Conservation (phyloP, 805 yeast genomes). For the Clavispora carvajalis region DNA sequence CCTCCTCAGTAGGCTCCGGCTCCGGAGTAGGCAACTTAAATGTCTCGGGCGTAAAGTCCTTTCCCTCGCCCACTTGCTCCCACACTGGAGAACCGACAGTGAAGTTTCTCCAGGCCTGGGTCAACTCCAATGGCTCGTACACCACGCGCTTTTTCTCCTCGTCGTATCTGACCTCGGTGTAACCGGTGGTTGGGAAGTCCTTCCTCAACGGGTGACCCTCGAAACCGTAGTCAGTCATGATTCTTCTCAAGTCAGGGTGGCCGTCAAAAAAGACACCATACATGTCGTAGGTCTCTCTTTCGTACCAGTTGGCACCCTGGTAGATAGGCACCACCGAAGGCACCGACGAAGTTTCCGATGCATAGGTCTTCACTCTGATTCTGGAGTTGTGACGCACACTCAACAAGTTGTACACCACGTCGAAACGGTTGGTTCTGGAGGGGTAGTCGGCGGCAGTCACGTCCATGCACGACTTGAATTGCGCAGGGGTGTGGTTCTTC, state of each 20-base stretch:
- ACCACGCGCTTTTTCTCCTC: conserved; percentile 87
- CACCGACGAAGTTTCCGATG: conserved; percentile 75
- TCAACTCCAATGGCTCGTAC: conserved; percentile 84
- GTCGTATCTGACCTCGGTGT: conserved; percentile 85
- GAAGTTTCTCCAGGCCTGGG: conserved; percentile 91
- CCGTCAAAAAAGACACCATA: conserved; percentile 84
- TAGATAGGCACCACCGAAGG: conserved; percentile 70
- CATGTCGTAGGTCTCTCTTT: conserved; percentile 84
- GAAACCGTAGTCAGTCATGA: conserved; percentile 87
- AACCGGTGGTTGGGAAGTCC: conserved; percentile 91
- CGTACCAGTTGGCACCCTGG: conserved; percentile 87
- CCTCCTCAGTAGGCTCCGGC: conserved; percentile 54
- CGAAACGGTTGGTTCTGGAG: conserved; percentile 76
- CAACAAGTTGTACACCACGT: conserved; percentile 77
- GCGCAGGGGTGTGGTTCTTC: conserved; percentile 74
- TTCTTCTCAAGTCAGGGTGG: conserved; percentile 85
- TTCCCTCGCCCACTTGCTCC: conserved; percentile 89
- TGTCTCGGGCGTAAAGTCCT: conserved; percentile 72
- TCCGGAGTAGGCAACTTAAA: conserved; percentile 80
- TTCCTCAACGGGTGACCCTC: conserved; percentile 90
- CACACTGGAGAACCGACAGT: conserved; percentile 83
- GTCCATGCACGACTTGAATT: conserved; percentile 73
- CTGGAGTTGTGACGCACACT: conserved; percentile 81
- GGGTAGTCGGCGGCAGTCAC: conserved; percentile 88
- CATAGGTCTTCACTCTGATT: conserved; percentile 84